A percentile compares a stretch with the other conserved stretches of the same genome.
phyloP scores from a whole-genome alignment of 441 rosid genomes.

The Pelargonium cotyledonis region DNA sequence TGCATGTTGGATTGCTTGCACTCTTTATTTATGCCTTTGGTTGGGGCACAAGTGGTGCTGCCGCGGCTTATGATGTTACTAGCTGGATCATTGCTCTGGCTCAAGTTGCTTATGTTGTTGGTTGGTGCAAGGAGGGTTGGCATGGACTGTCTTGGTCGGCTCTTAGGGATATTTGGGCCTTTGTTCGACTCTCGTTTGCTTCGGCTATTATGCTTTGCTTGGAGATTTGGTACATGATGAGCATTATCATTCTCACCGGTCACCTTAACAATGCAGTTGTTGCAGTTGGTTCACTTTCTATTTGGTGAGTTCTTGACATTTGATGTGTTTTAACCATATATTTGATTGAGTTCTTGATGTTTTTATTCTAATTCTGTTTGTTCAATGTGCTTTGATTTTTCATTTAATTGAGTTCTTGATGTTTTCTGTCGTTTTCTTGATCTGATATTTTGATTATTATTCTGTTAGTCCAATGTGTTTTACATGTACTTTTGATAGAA shows the following conservation, averaged over 20 bases:
- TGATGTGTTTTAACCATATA: too few relatives aligned
- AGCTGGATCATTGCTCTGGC: slow-evolving; percentile 41
- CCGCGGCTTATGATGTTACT: slow-evolving; percentile 49
- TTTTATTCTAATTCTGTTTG: background rate
- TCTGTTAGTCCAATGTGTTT: too few relatives aligned
- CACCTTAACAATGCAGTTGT: slow-evolving; percentile 58
- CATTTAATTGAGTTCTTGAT: too few relatives aligned
- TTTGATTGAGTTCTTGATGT: too few relatives aligned
- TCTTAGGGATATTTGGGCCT: slow-evolving; percentile 60
- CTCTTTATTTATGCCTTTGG: slow-evolving; percentile 35
- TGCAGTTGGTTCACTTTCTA: slow-evolving; percentile 69
- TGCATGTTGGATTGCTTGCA: slow-evolving; percentile 45
- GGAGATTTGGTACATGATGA: slow-evolving; percentile 82
- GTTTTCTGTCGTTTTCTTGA: too few relatives aligned
- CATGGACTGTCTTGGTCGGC: slow-evolving; percentile 55
- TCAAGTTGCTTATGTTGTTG: slow-evolving; percentile 44
- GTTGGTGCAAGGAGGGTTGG: slow-evolving; percentile 64
- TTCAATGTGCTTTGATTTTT: too few relatives aligned
- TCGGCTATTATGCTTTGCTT: slow-evolving; percentile 88
- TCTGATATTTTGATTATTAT: too few relatives aligned
- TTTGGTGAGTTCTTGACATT: slow-evolving; percentile 44
- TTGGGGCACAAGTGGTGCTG: slow-evolving; percentile 70
- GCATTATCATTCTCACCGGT: slow-evolving; percentile 56
- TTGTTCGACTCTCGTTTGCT: slow-evolving; percentile 71
- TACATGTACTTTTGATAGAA: too few relatives aligned